A percentile compares a stretch with the other conserved stretches of the same genome.
Evolutionary conservation across 306 rosid species (phyloP).

Genomic region (Albizia julibrissin): DNA sequence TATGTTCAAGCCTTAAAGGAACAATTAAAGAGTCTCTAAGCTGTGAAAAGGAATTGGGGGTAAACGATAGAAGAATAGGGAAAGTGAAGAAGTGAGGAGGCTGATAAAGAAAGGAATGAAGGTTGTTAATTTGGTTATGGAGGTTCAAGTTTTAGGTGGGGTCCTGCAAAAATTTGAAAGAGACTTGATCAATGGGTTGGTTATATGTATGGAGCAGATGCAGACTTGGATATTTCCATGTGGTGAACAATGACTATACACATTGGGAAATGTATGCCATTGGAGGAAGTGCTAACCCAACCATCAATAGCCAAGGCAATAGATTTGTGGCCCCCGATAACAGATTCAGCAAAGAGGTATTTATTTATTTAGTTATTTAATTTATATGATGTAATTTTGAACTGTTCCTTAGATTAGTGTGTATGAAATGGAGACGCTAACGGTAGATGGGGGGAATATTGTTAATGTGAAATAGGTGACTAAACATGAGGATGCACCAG

Average conservation of each 20-base stretch:
- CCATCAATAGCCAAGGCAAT: slow-evolving; percentile 95
- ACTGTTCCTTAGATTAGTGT: not conserved
- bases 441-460: too few relatives aligned
- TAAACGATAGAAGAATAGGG: not conserved
- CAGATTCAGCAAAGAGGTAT: slow-evolving; percentile 91
- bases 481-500: slow-evolving; percentile 95
- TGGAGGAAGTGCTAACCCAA: slow-evolving; percentile 93
- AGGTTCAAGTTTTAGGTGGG: slow-evolving; percentile 26
- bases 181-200: not conserved
- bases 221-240: slow-evolving; percentile 95
- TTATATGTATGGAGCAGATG: slow-evolving; percentile 50
- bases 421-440: not conserved
- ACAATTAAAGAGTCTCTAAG: not conserved
- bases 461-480: slow-evolving; percentile 63
- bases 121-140: not conserved
- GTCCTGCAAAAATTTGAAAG: slow-evolving; percentile 27
- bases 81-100: not conserved
- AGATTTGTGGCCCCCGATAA: slow-evolving; percentile 77
- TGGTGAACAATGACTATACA: slow-evolving; percentile 98
- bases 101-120: not conserved
- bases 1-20: not conserved
- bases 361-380: not conserved
- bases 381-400: not conserved
- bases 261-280: slow-evolving; percentile 99
- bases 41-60: not conserved